Percentiles rank a stretch among this genome's conserved stretches.
Evolutionary conservation across 768 basidiomycete genomes (phyloP).

Genomic region (Pisolithus microcarpus): DNA sequence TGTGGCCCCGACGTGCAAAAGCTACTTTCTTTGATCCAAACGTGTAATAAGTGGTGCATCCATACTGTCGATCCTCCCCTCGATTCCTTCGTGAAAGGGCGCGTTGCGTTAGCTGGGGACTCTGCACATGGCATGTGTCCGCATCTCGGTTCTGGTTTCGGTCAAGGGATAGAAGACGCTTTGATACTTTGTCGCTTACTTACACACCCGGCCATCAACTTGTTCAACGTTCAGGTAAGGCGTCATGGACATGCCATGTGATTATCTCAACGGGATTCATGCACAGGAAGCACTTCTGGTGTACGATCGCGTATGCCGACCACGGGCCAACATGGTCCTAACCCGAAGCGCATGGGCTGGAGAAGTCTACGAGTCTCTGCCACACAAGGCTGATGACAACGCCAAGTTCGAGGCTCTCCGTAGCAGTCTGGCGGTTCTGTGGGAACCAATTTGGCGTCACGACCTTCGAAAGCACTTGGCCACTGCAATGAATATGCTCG

Average conservation of each 20-base stretch:
- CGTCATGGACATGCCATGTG: neutral
- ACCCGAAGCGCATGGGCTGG: slow-evolving; percentile 36
- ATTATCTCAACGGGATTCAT: neutral
- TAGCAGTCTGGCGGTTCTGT: slow-evolving; percentile 32
- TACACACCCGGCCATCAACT: slow-evolving; percentile 32
- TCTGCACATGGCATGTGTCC: slow-evolving; percentile 56
- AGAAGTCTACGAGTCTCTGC: slow-evolving; percentile 28
- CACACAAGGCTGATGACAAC: slow-evolving; percentile 26
- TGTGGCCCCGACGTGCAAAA: slow-evolving; percentile 40
- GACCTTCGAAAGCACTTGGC: slow-evolving; percentile 37
- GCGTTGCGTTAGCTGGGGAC: slow-evolving; percentile 48
- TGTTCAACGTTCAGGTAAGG: slow-evolving; percentile 36
- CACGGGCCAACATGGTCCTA: slow-evolving; percentile 45
- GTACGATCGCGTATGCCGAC: slow-evolving; percentile 39
- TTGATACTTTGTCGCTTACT: slow-evolving; percentile 42
- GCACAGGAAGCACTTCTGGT: slow-evolving; percentile 38
- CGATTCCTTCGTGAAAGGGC: slow-evolving; percentile 34
- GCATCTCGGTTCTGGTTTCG: slow-evolving; percentile 51
- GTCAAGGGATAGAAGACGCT: slow-evolving; percentile 55
- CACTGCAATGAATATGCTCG: slow-evolving; percentile 20
- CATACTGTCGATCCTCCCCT: slow-evolving; percentile 43
- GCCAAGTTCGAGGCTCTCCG: slow-evolving; percentile 23
- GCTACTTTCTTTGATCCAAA: slow-evolving; percentile 37
- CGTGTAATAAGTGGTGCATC: slow-evolving; percentile 46
- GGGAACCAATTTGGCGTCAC: slow-evolving; percentile 45